These are phyloP conservation scores for Tilletiopsis washingtonensis DNA, from an alignment of 1,284 basidiomycete species.

Conservation along the genomic window DNA sequence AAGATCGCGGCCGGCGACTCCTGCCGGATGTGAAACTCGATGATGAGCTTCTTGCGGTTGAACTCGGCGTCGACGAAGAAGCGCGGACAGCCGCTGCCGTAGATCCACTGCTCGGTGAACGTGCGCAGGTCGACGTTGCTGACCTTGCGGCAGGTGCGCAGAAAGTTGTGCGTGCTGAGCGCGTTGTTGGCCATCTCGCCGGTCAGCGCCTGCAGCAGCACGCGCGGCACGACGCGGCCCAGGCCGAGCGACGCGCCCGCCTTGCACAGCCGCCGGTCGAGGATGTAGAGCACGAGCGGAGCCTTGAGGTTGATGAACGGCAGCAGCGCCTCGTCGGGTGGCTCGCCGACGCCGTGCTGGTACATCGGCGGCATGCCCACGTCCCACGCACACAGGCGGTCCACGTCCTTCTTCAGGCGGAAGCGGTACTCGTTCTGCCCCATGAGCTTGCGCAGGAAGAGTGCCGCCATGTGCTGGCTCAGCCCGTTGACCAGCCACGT, in stretches of 20 bases:
- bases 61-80: constrained; percentile 85
- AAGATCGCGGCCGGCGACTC: constrained; percentile 62
- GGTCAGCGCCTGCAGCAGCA: constrained; percentile 87
- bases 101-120: constrained; percentile 98
- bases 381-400: constrained; percentile 81
- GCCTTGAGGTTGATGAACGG: constrained; percentile 87
- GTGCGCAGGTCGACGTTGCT: constrained; percentile 67
- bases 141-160: constrained; percentile 85
- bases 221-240: constrained; percentile 85
- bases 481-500: constrained; percentile 92
- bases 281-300: constrained; percentile 87
- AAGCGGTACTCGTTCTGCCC: constrained; percentile 98
- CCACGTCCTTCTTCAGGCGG: constrained; percentile 90
- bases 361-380: constrained; percentile 86
- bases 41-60: constrained; percentile 95
- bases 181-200: constrained; percentile 73
- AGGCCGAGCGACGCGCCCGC: constrained; percentile 90
- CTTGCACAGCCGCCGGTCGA: constrained; percentile 86
- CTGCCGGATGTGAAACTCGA: constrained; percentile 89
- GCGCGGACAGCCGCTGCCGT: constrained; percentile 88
- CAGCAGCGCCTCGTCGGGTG: constrained; percentile 49
- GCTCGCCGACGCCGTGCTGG: constrained; percentile 71
- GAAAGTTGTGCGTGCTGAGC: constrained; percentile 80
- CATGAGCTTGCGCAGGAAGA: constrained; percentile 77
- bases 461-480: constrained; percentile 77